Evolutionary conservation across 1,139 yeast species (phyloP).

Genomic region (Meyerozyma athensensis): DNA sequence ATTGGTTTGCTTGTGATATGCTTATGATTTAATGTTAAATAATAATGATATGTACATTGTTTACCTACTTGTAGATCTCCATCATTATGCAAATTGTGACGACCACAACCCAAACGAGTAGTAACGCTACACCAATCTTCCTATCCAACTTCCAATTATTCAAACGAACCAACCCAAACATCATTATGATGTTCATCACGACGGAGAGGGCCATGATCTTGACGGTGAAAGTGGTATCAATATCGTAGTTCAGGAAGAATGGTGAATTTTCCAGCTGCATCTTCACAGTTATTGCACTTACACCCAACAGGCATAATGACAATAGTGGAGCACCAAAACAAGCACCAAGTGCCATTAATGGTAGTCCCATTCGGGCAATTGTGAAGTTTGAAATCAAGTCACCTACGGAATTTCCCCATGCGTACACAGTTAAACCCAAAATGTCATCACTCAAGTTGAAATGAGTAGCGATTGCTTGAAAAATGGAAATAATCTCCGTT

Average conservation of each 20-base stretch:
- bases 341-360: constrained; percentile 90
- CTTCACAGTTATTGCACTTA: constrained; percentile 54
- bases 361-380: constrained; percentile 80
- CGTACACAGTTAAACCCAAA: constrained; percentile 77
- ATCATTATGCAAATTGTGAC: background rate
- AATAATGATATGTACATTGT: background rate
- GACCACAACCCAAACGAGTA: background rate
- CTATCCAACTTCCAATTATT: constrained; percentile 65
- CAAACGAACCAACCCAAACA: constrained; percentile 52
- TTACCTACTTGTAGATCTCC: constrained; percentile 1
- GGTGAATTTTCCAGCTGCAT: constrained; percentile 1
- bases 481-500: constrained; percentile 63
- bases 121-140: constrained; percentile 21
- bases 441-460: constrained; percentile 72
- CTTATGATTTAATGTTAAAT: background rate
- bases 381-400: constrained; percentile 84
- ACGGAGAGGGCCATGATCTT: constrained; percentile 16
- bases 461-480: constrained; percentile 59
- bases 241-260: constrained; percentile 6
- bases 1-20: constrained; percentile 8
- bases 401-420: constrained; percentile 88
- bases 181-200: constrained; percentile 47
- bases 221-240: constrained; percentile 16
- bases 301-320: constrained; percentile 42
- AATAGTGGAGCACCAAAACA: constrained; percentile 90